Evolutionary conservation across 257 asterid genomes (phyloP).

Genomic region (Solanum rostratum): DNA sequence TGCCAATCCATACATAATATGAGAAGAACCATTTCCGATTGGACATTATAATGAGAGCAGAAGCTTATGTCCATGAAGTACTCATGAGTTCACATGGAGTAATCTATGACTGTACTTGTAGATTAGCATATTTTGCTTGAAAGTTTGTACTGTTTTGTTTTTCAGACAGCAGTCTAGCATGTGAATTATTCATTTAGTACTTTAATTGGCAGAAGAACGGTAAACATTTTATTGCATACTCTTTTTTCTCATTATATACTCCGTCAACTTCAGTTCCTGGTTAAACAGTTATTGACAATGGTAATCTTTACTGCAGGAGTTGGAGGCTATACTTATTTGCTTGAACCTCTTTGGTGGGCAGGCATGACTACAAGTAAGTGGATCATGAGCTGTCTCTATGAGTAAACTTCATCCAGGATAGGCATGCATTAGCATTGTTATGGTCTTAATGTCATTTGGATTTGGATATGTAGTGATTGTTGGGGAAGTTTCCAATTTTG

Average conservation of each 20-base stretch:
- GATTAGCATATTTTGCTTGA: not conserved
- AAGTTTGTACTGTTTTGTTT: not conserved
- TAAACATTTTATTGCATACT: not conserved
- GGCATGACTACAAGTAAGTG: slow-evolving; percentile 85
- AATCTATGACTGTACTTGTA: not conserved
- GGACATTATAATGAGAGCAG: not conserved
- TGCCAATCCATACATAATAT: not conserved
- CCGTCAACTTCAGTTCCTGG: not conserved
- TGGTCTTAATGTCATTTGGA: not conserved
- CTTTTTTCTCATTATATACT: not conserved
- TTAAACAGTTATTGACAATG: not conserved
- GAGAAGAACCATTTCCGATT: not conserved
- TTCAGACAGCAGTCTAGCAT: not conserved
- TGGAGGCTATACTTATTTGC: slow-evolving; percentile 80
- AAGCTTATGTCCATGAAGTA: not conserved
- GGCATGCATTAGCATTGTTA: not conserved
- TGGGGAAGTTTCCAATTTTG: slow-evolving; percentile 77
- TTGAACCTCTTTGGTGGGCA: slow-evolving; percentile 93
- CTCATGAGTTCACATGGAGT: not conserved
- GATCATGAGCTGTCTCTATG: not conserved
- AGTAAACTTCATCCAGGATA: not conserved
- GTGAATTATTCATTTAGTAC: not conserved
- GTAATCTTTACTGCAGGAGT: slow-evolving; percentile 32
- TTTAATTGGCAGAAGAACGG: not conserved
- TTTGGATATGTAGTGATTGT: slow-evolving; percentile 47